A percentile compares a stretch with the other conserved stretches of the same genome.
Evolutionary conservation across 495 filamentous ascomycete species (phyloP).

Genomic region (Neurospora sp.): DNA sequence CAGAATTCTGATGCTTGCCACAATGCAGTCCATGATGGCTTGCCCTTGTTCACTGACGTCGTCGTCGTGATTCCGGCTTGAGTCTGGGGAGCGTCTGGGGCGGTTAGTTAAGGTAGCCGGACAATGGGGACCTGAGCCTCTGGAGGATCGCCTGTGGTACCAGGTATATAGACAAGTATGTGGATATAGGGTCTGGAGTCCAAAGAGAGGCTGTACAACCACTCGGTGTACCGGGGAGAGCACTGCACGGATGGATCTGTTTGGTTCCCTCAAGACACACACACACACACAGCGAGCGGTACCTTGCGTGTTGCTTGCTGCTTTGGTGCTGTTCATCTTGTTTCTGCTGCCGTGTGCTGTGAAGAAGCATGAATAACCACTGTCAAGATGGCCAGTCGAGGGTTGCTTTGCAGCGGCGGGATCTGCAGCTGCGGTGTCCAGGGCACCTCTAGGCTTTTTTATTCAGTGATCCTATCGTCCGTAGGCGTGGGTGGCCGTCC

Average conservation of each 20-base stretch:
- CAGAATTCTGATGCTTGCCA: background rate
- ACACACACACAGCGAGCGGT: background rate
- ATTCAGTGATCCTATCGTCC: background rate
- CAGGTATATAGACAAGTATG: background rate
- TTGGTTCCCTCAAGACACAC: background rate
- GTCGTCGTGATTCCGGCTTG: background rate
- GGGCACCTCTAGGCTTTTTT: background rate
- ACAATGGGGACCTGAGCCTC: background rate
- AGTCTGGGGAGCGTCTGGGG: background rate
- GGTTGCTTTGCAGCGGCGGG: background rate
- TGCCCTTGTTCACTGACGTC: background rate
- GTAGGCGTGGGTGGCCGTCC: background rate
- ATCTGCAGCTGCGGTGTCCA: background rate
- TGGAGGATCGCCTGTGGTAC: background rate
- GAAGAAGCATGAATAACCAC: background rate
- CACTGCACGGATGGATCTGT: background rate
- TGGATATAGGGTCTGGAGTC: background rate
- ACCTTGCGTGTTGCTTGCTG: background rate
- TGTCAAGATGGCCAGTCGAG: background rate
- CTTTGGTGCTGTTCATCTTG: background rate
- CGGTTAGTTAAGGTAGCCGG: background rate
- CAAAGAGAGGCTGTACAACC: background rate
- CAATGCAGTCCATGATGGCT: background rate
- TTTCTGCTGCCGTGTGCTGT: background rate
- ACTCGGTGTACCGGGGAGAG: background rate